Evolutionary conservation across 2,329 filamentous ascomycete genomes (phyloP).

Genomic region (Calonectria hongkongensis): DNA sequence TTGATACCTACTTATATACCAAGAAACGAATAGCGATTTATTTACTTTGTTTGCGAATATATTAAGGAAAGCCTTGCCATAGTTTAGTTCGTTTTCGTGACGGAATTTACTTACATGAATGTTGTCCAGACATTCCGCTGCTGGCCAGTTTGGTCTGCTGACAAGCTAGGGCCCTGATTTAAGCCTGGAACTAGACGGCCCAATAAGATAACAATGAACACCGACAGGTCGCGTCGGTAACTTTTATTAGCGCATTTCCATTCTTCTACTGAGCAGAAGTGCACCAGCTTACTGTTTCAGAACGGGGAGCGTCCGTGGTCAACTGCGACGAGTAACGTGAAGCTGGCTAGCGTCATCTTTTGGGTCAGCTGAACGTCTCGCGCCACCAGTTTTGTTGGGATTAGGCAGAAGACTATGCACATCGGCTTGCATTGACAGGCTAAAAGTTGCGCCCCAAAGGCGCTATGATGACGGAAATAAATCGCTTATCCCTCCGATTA

Average conservation of each 20-base stretch:
- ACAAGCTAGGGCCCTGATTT: background rate
- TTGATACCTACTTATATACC: no score
- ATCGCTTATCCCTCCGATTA: background rate
- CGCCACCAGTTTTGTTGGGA: background rate
- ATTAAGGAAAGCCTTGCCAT: no score
- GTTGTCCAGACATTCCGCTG: background rate
- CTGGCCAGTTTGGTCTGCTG: background rate
- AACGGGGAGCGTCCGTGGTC: background rate
- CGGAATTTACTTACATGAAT: no score
- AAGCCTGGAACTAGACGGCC: background rate
- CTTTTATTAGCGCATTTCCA: background rate
- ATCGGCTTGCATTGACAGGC: background rate
- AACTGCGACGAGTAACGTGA: background rate
- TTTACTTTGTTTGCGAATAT: no score
- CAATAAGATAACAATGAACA: background rate
- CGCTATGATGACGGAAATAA: background rate
- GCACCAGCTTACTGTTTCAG: background rate
- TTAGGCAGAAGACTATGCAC: background rate
- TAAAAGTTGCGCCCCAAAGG: background rate
- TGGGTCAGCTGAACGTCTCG: background rate
- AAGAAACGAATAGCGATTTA: no score
- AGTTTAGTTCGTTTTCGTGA: no score
- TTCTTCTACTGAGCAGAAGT: background rate
- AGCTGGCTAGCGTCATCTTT: background rate
- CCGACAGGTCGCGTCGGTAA: background rate